phyloP scores from a whole-genome alignment of 257 asterid species.

The Penstemon eatonii region DNA sequence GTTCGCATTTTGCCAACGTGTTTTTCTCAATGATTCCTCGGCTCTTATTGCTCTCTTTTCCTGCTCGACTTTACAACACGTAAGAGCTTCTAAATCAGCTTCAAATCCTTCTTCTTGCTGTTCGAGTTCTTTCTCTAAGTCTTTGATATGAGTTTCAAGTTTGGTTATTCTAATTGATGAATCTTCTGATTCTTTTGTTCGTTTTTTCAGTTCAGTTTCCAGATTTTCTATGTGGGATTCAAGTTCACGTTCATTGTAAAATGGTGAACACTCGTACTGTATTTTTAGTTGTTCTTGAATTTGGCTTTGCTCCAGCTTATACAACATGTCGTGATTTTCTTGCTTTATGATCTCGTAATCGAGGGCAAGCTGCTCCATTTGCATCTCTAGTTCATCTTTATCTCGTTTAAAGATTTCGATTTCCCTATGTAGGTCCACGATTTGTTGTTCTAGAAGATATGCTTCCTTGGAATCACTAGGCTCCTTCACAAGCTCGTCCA shows the following conservation, averaged over 20 bases:
- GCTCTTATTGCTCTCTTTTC: slow-evolving; percentile 90
- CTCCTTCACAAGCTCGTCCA: slow-evolving; percentile 74
- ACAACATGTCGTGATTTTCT: slow-evolving; percentile 78
- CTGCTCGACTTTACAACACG: slow-evolving; percentile 72
- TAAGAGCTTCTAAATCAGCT: slow-evolving; percentile 64
- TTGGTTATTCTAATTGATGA: slow-evolving; percentile 48
- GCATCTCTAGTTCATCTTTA: slow-evolving; percentile 81
- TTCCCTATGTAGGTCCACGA: slow-evolving; percentile 68
- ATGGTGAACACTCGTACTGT: slow-evolving; percentile 81
- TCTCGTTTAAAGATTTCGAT: slow-evolving; percentile 73
- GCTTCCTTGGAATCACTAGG: slow-evolving; percentile 67
- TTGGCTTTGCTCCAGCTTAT: slow-evolving; percentile 82
- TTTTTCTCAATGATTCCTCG: slow-evolving; percentile 83
- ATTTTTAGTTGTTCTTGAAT: slow-evolving; percentile 83
- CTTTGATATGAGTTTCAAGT: slow-evolving; percentile 60
- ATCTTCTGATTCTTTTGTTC: slow-evolving; percentile 45
- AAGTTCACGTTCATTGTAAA: slow-evolving; percentile 54
- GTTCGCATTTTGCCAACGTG: slow-evolving; percentile 67
- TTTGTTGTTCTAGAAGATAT: slow-evolving; percentile 67
- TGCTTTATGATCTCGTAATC: slow-evolving; percentile 95
- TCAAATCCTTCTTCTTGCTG: slow-evolving; percentile 73
- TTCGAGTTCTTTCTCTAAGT: slow-evolving; percentile 80
- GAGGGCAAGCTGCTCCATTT: slow-evolving; percentile 97
- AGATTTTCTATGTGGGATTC: slow-evolving; percentile 72
- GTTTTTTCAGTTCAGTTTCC: slow-evolving; percentile 58